phyloP scores from a whole-genome alignment of 176 grass and related monocot species.

The Urochloa ruziziensis region DNA sequence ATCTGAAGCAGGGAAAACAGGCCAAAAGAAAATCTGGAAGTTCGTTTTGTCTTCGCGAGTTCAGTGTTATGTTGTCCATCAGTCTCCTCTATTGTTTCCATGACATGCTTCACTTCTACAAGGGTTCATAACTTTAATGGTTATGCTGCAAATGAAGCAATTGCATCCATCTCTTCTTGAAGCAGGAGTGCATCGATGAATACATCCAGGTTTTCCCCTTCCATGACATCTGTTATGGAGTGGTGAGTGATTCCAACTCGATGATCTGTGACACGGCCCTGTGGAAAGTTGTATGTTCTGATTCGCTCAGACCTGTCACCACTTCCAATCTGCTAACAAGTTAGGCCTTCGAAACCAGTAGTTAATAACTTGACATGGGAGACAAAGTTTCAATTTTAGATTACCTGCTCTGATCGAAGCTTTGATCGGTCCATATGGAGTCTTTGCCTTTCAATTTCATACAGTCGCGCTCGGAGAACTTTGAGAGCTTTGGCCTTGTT shows the following conservation, averaged over 20 bases:
- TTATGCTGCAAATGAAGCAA: conserved; percentile 60
- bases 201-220: conserved; percentile 68
- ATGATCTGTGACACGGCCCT: conserved; percentile 90
- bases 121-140: background rate
- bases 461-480: conserved; percentile 79
- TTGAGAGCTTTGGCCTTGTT: conserved; percentile 97
- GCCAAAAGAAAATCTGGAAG: background rate
- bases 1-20: background rate
- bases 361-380: background rate
- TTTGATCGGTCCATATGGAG: conserved; percentile 81
- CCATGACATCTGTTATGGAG: conserved; percentile 78
- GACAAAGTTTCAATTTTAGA: background rate
- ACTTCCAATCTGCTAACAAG: conserved; percentile 60
- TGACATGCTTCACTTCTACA: background rate
- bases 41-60: background rate
- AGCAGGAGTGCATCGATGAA: conserved; percentile 77
- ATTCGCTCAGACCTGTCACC: conserved; percentile 91
- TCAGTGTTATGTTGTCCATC: background rate
- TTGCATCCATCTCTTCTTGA: conserved; percentile 77
- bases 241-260: conserved; percentile 78
- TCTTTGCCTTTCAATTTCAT: conserved; percentile 79
- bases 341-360: background rate
- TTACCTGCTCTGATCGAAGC: conserved; percentile 78
- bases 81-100: background rate
- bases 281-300: conserved; percentile 91